phyloP scores from a whole-genome alignment of 2,329 filamentous ascomycete genomes.

The Beauveria pseudobassiana region DNA sequence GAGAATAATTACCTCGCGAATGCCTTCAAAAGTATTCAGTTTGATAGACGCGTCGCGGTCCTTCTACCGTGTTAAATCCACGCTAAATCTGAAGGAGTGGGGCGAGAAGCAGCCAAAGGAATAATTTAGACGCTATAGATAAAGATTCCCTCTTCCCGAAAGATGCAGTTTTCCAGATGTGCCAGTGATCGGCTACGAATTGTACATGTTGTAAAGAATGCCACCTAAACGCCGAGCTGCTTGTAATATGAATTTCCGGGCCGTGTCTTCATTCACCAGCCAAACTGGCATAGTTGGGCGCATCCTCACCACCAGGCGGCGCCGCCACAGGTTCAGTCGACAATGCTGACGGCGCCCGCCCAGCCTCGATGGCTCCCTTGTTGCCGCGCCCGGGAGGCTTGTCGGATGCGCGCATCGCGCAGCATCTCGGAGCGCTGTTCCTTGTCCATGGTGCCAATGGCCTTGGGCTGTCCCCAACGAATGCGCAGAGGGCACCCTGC shows the following conservation, averaged over 20 bases:
- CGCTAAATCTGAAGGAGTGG: too few relatives aligned
- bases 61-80: too few relatives aligned
- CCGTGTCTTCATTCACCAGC: slow-evolving; percentile 58
- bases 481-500: slow-evolving; percentile 85
- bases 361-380: slow-evolving; percentile 25
- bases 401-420: slow-evolving; percentile 54
- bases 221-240: slow-evolving; percentile 24
- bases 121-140: neutral
- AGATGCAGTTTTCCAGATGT: neutral
- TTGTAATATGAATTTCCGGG: slow-evolving; percentile 11
- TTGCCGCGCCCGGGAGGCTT: slow-evolving; percentile 26
- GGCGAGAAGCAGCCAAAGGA: too few relatives aligned
- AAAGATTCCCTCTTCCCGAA: slow-evolving; percentile 23
- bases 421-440: slow-evolving; percentile 78
- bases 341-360: slow-evolving; percentile 15
- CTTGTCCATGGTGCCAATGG: slow-evolving; percentile 83
- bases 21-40: too few relatives aligned
- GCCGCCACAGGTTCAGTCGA: slow-evolving; percentile 50
- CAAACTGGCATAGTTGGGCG: slow-evolving; percentile 73
- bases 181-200: neutral
- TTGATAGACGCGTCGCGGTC: too few relatives aligned
- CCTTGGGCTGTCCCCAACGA: slow-evolving; percentile 88
- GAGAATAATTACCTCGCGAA: too few relatives aligned
- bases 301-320: slow-evolving; percentile 70
- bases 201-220: slow-evolving; percentile 14